Conservation (phyloP, 1,284 basidiomycete genomes). For the Leccinum idahoense region DNA sequence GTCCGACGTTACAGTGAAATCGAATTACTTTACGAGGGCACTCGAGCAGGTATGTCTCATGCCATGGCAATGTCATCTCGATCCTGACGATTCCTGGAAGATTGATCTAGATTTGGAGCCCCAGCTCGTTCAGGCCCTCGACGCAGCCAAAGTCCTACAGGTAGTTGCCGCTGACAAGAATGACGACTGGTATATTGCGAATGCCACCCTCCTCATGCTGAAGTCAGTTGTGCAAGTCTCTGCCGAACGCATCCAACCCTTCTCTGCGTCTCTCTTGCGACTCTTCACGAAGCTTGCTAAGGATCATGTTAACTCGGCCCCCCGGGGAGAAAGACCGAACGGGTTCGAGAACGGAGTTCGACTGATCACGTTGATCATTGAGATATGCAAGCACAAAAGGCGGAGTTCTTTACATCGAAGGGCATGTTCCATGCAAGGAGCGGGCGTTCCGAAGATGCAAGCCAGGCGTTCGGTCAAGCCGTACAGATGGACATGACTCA, state of each 20-base stretch:
- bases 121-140: slow-evolving; percentile 67
- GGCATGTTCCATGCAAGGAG: slow-evolving; percentile 97
- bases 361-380: slow-evolving; percentile 61
- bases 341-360: slow-evolving; percentile 59
- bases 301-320: slow-evolving; percentile 72
- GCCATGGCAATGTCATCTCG: background rate
- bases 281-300: slow-evolving; percentile 84
- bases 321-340: slow-evolving; percentile 22
- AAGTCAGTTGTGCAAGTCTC: slow-evolving; percentile 83
- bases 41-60: slow-evolving; percentile 66
- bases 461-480: slow-evolving; percentile 88
- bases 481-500: slow-evolving; percentile 95
- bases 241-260: slow-evolving; percentile 83
- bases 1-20: slow-evolving; percentile 91
- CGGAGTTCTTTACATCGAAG: slow-evolving; percentile 99
- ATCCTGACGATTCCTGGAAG: slow-evolving; percentile 36
- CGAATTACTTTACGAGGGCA: slow-evolving; percentile 82
- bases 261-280: slow-evolving; percentile 75
- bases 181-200: slow-evolving; percentile 78
- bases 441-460: slow-evolving; percentile 87
- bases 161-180: slow-evolving; percentile 82
- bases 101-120: slow-evolving; percentile 70
- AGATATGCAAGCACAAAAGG: slow-evolving; percentile 88
- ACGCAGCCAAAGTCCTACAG: slow-evolving; percentile 86
- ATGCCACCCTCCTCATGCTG: slow-evolving; percentile 81